Evolutionary conservation across 192 early-diverging fungal genomes (phyloP).

Genomic region (Coemansia sp.): DNA sequence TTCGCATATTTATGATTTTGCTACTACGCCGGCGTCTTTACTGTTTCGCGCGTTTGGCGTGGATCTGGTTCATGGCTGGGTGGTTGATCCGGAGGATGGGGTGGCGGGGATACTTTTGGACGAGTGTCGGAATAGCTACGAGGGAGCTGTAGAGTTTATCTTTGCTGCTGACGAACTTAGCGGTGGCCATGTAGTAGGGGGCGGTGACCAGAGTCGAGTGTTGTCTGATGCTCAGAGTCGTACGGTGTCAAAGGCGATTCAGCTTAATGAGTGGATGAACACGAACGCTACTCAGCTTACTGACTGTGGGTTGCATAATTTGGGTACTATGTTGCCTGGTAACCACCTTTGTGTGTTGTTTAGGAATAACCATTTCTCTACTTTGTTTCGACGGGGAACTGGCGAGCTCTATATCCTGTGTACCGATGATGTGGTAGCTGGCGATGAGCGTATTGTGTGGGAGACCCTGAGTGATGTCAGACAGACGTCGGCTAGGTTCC

Average conservation of each 20-base stretch:
- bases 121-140: slow-evolving; percentile 68
- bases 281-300: slow-evolving; percentile 83
- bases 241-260: slow-evolving; percentile 36
- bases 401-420: slow-evolving; percentile 64
- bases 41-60: slow-evolving; percentile 84
- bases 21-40: slow-evolving; percentile 59
- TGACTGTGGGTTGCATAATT: slow-evolving; percentile 70
- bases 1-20: slow-evolving; percentile 72
- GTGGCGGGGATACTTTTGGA: slow-evolving; percentile 61
- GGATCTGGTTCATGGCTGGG: slow-evolving; percentile 89
- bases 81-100: slow-evolving; percentile 66
- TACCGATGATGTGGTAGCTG: slow-evolving; percentile 70
- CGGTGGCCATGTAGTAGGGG: slow-evolving; percentile 14
- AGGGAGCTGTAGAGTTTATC: slow-evolving; percentile 78
- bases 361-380: slow-evolving; percentile 93
- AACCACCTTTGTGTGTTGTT: slow-evolving; percentile 77
- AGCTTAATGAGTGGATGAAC: slow-evolving; percentile 74
- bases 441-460: slow-evolving; percentile 71
- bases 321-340: slow-evolving; percentile 64
- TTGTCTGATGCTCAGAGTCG: slow-evolving; percentile 14
- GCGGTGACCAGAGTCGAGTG: neutral
- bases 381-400: slow-evolving; percentile 63
- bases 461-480: slow-evolving; percentile 70
- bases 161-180: slow-evolving; percentile 62
- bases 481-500: slow-evolving; percentile 64